Conservation (phyloP, 2,329 filamentous ascomycete genomes). For the Huntiella omanensis region DNA sequence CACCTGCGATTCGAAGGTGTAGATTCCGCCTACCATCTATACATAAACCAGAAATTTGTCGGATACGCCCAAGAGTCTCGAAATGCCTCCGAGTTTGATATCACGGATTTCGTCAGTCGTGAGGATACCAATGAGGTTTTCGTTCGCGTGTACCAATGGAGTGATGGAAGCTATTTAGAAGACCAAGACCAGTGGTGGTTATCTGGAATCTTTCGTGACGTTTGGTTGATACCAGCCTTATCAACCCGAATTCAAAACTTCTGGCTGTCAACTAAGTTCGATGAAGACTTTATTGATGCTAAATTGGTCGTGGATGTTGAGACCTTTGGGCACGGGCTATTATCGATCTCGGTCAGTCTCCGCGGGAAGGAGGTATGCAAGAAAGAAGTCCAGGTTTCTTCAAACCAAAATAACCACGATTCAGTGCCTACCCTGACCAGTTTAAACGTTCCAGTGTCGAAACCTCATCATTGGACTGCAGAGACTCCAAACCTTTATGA, state of each 20-base stretch:
- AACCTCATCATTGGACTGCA: slow-evolving; percentile 48
- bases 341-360: not conserved
- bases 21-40: slow-evolving; percentile 52
- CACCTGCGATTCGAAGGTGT: slow-evolving; percentile 58
- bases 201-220: slow-evolving; percentile 49
- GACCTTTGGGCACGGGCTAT: slow-evolving; percentile 16
- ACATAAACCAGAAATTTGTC: slow-evolving; percentile 46
- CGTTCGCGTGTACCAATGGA: slow-evolving; percentile 54
- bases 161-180: slow-evolving; percentile 54
- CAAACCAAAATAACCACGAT: no score
- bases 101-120: slow-evolving; percentile 31
- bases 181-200: slow-evolving; percentile 56
- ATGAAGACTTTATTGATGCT: slow-evolving; percentile 21
- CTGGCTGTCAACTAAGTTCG: slow-evolving; percentile 33
- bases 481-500: slow-evolving; percentile 47
- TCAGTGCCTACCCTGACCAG: not conserved
- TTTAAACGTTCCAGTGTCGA: slow-evolving; percentile 18
- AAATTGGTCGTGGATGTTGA: slow-evolving; percentile 28
- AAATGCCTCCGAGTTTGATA: slow-evolving; percentile 56
- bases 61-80: slow-evolving; percentile 57
- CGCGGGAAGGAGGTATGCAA: not conserved
- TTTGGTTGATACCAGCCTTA: slow-evolving; percentile 44
- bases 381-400: no score
- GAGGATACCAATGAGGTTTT: slow-evolving; percentile 34
- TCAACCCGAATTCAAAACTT: slow-evolving; percentile 35